phyloP scores from a whole-genome alignment of 768 basidiomycete genomes.

The Lactarius akahatsu region DNA sequence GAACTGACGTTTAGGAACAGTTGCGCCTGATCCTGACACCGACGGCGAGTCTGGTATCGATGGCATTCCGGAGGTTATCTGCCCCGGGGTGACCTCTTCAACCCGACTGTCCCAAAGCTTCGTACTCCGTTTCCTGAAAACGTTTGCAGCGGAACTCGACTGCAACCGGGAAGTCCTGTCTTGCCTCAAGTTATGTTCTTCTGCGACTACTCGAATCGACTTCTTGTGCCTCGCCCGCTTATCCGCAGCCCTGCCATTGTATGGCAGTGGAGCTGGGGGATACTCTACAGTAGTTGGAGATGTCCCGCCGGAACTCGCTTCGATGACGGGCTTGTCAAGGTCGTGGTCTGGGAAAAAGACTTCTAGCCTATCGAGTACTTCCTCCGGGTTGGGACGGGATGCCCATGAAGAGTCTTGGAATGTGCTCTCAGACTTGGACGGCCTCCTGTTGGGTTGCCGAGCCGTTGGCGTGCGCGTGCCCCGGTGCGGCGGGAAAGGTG shows the following conservation, averaged over 20 bases:
- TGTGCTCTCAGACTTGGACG: constrained; percentile 45
- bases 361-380: constrained; percentile 89
- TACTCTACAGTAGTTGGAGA: constrained; percentile 67
- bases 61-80: constrained; percentile 48
- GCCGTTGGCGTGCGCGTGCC: constrained; percentile 32
- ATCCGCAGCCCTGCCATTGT: constrained; percentile 31
- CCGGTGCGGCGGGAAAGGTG: constrained; percentile 26
- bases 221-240: constrained; percentile 68
- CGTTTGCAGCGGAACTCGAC: constrained; percentile 44
- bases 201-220: constrained; percentile 89
- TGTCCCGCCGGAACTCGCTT: constrained; percentile 75
- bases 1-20: constrained; percentile 61
- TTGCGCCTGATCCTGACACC: constrained; percentile 36
- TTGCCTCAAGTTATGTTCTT: constrained; percentile 77
- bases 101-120: constrained; percentile 94
- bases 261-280: constrained; percentile 38
- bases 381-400: constrained; percentile 86
- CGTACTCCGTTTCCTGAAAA: constrained; percentile 80
- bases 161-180: constrained; percentile 68
- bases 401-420: constrained; percentile 83
- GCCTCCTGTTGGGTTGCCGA: constrained; percentile 28
- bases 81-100: constrained; percentile 87
- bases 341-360: constrained; percentile 96
- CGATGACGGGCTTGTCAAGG: constrained; percentile 93
- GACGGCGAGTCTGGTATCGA: constrained; percentile 60